These are phyloP conservation scores for Colletotrichum echinochloae DNA, from an alignment of 2,329 filamentous ascomycete genomes.

Conservation along the genomic window DNA sequence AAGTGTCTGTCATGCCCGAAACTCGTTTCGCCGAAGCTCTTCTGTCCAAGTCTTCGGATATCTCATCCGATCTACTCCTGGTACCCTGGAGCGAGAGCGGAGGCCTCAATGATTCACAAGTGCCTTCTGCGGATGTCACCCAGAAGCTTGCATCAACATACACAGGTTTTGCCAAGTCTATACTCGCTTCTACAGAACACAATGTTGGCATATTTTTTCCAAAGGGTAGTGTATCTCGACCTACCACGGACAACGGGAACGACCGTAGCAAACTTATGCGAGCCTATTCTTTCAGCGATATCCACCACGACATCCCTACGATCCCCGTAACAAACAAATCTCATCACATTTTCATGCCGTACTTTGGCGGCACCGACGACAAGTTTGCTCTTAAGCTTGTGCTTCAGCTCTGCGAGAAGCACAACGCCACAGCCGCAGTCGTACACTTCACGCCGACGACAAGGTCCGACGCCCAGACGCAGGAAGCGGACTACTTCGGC, in stretches of 20 bases:
- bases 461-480: conserved; percentile 35
- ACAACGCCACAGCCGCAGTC: conserved; percentile 82
- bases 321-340: conserved; percentile 73
- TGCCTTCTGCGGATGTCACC: conserved; percentile 18
- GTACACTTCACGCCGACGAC: conserved; percentile 56
- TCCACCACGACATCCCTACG: conserved; percentile 61
- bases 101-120: conserved; percentile 61
- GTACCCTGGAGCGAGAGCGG: conserved; percentile 93
- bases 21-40: conserved; percentile 84
- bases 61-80: conserved; percentile 79
- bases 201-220: conserved; percentile 86
- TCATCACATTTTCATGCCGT: conserved; percentile 89
- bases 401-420: conserved; percentile 84
- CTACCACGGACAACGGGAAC: conserved; percentile 48
- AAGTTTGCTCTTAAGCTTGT: conserved; percentile 82
- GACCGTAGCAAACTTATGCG: conserved; percentile 59
- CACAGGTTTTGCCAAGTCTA: conserved; percentile 77
- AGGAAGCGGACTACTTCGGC: conserved; percentile 43
- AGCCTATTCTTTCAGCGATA: conserved; percentile 69
- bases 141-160: conserved; percentile 65
- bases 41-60: conserved; percentile 75
- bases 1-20: conserved; percentile 83
- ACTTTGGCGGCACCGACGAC: conserved; percentile 87
- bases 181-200: conserved; percentile 72
- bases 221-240: conserved; percentile 65